Percentiles rank a stretch among this genome's conserved stretches.
phyloP scores from a whole-genome alignment of 495 filamentous ascomycete genomes.

The Neurospora sp. region DNA sequence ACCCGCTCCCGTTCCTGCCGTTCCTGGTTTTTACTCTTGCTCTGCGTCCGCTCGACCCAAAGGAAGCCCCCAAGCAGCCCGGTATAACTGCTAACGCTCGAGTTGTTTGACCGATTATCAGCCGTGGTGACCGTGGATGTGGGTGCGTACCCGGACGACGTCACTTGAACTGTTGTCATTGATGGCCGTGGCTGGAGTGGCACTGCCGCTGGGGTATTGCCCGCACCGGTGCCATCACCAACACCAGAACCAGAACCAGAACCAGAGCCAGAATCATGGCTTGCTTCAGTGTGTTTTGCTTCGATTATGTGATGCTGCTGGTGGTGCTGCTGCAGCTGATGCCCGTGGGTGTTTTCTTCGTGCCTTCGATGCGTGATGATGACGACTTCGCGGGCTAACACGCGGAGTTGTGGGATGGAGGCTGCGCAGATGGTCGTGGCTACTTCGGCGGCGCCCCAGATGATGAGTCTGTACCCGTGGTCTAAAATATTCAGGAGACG shows the following conservation, averaged over 20 bases:
- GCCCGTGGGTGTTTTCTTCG: not conserved
- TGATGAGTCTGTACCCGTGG: conserved; percentile 16
- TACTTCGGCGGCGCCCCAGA: conserved; percentile 22
- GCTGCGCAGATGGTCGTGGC: conserved; percentile 26
- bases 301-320: not conserved
- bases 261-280: not conserved
- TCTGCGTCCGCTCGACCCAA: not conserved
- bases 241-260: not conserved
- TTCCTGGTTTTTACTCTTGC: not conserved
- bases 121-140: not conserved
- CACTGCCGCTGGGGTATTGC: not conserved
- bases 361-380: conserved; percentile 3
- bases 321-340: not conserved
- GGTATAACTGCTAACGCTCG: not conserved
- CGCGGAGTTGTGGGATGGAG: conserved; percentile 24
- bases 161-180: not conserved
- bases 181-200: not conserved
- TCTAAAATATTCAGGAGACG: conserved; percentile 1
- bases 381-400: conserved; percentile 15
- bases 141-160: not conserved
- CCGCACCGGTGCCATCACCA: not conserved
- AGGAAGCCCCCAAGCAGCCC: not conserved
- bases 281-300: not conserved
- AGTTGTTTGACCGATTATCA: not conserved
- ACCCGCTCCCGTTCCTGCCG: not conserved